phyloP scores from a whole-genome alignment of 306 rosid species.

The Sicyos edulis region DNA sequence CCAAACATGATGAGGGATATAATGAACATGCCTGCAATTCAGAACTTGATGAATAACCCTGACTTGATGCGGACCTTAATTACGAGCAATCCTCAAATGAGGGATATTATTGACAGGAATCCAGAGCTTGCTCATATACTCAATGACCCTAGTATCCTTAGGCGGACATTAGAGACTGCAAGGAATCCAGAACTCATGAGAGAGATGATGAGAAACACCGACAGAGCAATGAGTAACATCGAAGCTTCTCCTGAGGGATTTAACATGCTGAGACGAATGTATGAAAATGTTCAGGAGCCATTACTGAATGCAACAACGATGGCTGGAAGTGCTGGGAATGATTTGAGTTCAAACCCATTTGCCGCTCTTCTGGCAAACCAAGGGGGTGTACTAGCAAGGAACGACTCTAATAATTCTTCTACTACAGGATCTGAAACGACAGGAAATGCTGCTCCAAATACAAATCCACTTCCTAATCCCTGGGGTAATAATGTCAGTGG shows the following conservation, averaged over 20 bases:
- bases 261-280: slow-evolving; percentile 66
- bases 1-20: slow-evolving; percentile 64
- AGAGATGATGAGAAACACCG: slow-evolving; percentile 68
- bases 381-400: slow-evolving; percentile 42
- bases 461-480: slow-evolving; percentile 68
- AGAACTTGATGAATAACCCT: slow-evolving; percentile 55
- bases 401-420: slow-evolving; percentile 40
- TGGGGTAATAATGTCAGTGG: slow-evolving; percentile 34
- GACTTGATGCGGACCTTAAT: slow-evolving; percentile 52
- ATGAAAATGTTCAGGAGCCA: slow-evolving; percentile 66
- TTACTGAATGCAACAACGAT: slow-evolving; percentile 57
- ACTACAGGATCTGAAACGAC: slow-evolving; percentile 41
- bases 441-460: slow-evolving; percentile 43
- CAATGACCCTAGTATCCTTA: slow-evolving; percentile 52
- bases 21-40: slow-evolving; percentile 62
- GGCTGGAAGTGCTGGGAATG: slow-evolving; percentile 45
- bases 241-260: slow-evolving; percentile 65
- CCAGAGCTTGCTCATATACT: slow-evolving; percentile 59
- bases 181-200: slow-evolving; percentile 72
- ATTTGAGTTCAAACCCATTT: slow-evolving; percentile 43
- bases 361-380: slow-evolving; percentile 53
- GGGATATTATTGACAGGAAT: slow-evolving; percentile 53
- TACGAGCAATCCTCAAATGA: slow-evolving; percentile 60
- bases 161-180: slow-evolving; percentile 61
- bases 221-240: slow-evolving; percentile 65